Evolutionary conservation across 805 yeast species (phyloP), one percentile per base, ranked within the genome.

Genomic region (Lipomyces chichibuensis): DNA sequence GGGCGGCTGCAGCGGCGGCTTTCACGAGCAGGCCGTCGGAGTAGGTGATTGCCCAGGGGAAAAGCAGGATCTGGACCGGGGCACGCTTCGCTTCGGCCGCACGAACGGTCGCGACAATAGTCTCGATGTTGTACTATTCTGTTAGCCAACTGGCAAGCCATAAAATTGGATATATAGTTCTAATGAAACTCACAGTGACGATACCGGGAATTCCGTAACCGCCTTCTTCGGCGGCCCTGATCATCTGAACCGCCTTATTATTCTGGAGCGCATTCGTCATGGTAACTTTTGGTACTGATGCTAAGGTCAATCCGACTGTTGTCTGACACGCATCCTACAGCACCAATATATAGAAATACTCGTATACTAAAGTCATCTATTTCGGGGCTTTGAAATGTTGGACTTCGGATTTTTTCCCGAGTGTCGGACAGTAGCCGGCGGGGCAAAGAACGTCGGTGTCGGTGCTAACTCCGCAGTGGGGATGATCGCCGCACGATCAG

Each of bases 1-100:
- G 32, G 35, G 52, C 25, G 17, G 64, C 64, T 20, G 27, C 64
- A 20, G 64, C 64, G 17, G 64, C 64, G n/a, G 37, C 20, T 20
- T 61, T 61, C n/a, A 61, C 64, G 37, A 61, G 64, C 2, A 61
- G 53, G 3, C 64, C 64, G 32, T 61, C 43, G 7, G 62, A 55
- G 37, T 55, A 61, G 9, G 65, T 33, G 52, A 61, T 61, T n/a
- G 64, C 64, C 64, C 64, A 61, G 7, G 64, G 64, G 17, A 61
- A 61, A n/a, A 61, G 43, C 29, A 55, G 60, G 37, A 61, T 54
- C 52, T 55, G 59, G 23, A 20, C 62, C 4, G 64, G 64, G 23
- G 64, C 51, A n/a, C 52, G 43, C 37, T 55, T 54, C 14, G 64
- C 64, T 37, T 61, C 64, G 27, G 64, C 64, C 35, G 64, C 64